A percentile compares a stretch with the other conserved stretches of the same genome.
Conservation (phyloP, 2,329 filamentous ascomycete genomes). For the Alternaria sp. region DNA sequence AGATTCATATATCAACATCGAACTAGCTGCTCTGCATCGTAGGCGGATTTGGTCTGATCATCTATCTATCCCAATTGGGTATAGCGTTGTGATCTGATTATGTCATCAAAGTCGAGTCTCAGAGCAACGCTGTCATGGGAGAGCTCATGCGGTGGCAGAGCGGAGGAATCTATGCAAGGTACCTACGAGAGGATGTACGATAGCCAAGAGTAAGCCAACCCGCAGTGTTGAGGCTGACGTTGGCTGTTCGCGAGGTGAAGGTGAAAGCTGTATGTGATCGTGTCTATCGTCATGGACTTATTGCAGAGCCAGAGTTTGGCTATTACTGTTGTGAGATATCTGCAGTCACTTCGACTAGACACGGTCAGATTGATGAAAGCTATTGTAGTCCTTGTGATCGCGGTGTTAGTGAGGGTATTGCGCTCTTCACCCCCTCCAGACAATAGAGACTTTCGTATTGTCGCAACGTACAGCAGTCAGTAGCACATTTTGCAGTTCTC, state of each 20-base stretch:
- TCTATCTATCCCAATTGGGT: too few species aligned
- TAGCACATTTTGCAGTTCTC: neutral
- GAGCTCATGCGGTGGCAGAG: neutral
- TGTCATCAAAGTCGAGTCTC: too few species aligned
- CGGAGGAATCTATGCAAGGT: neutral
- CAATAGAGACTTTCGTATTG: neutral
- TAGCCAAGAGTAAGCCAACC: neutral
- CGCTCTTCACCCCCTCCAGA: neutral
- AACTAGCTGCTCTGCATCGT: too few species aligned
- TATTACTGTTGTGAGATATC: accelerated
- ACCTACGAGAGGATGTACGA: accelerated
- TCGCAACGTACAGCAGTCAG: neutral
- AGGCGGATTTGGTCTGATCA: too few species aligned
- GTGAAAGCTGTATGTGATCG: neutral
- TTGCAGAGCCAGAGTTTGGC: neutral
- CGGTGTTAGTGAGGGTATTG: neutral
- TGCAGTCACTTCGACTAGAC: neutral
- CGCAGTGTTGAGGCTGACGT: neutral
- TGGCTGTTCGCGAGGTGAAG: neutral
- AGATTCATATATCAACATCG: too few species aligned
- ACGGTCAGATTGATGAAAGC: neutral
- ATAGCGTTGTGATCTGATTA: too few species aligned
- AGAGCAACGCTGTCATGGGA: too few species aligned
- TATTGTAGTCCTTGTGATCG: neutral
- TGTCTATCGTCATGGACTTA: neutral